Percentiles rank a stretch among this genome's conserved stretches.
Evolutionary conservation across 768 basidiomycete genomes (phyloP).

Genomic region (Auricularia heimuer): DNA sequence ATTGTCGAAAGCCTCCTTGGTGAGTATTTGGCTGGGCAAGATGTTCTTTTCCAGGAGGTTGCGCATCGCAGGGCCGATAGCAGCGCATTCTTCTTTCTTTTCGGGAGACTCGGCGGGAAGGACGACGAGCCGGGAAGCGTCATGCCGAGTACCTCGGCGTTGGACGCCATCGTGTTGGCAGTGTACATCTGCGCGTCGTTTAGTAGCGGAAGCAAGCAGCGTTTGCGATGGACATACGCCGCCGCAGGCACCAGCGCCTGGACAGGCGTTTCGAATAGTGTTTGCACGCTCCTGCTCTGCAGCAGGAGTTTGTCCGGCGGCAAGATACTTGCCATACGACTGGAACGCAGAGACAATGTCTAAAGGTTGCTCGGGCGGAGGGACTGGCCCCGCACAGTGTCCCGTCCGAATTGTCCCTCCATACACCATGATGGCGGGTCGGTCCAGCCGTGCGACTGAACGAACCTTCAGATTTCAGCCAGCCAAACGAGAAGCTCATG

Average conservation of each 20-base stretch:
- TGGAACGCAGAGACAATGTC: constrained; percentile 98
- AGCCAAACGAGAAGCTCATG: background rate
- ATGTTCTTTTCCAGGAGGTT: constrained; percentile 87
- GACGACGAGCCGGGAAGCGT: constrained; percentile 93
- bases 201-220: background rate
- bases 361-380: constrained; percentile 34
- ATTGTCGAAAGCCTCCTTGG: constrained; percentile 91
- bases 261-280: constrained; percentile 87
- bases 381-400: constrained; percentile 74
- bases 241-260: constrained; percentile 97
- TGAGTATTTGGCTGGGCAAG: constrained; percentile 94
- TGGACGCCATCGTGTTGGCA: constrained; percentile 96
- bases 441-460: constrained; percentile 84
- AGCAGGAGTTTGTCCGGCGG: constrained; percentile 71
- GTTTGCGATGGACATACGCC: constrained; percentile 50
- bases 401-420: constrained; percentile 93
- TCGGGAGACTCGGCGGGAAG: constrained; percentile 86
- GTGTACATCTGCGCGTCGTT: constrained; percentile 73
- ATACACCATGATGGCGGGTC: constrained; percentile 96
- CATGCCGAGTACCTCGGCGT: constrained; percentile 94
- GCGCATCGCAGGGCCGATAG: constrained; percentile 73
- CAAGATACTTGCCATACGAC: constrained; percentile 89
- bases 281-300: constrained; percentile 81
- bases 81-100: constrained; percentile 75
- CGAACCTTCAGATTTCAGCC: constrained; percentile 1